Base-by-base conservation (phyloP, 148 eudicot genomes). In the Rhododendron griersonianum region DNA sequence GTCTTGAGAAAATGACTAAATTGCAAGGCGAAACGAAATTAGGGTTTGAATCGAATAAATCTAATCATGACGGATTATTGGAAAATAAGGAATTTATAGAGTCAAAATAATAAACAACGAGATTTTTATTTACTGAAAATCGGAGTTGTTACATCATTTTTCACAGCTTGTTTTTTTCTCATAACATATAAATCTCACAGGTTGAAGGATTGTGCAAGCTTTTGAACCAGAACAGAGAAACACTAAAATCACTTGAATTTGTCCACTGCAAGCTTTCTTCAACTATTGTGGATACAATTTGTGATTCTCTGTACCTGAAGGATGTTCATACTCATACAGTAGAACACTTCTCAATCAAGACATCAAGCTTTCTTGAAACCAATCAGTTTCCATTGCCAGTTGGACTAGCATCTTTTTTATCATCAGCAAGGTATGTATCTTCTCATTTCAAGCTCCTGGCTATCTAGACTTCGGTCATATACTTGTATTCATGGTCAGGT, bases 241-340 rank as follows among this genome's bases (percentile, higher is more conserved):
- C 98, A 82, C 65, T 96, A 77, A 83, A 81, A 83, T 93, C 96
- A 33, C 86, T 96, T 73, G 92, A 92, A 79, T 89, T 96, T 82
- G 85, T 91, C 50, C 93, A 93, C 84, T 95, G 98, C 93, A 96
- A 92, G 90, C 87, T 96, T 86, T 89, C 96, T 80, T 84, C 93
- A 61, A 61, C 87, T 74, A 91, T 86, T 84, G 84, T 94, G 85
- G 90, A 93, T 89, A 89, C 91, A 82, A 92, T 96, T 55, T 93
- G 92, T 87, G 87, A 87, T 83, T 86, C 93, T 81, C 90, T 96
- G 45, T 73, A 30, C 50, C 57, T 87, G 87, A 88, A 86, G 75
- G 91, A 86, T 69, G 69, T 81, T 65, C 83, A 89, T 63, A 83
- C 88, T 61, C 92, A 92, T 86, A 87, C 88, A 69, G 79, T 96